phyloP scores from a whole-genome alignment of 768 basidiomycete species.

The Tulasnella sp. region DNA sequence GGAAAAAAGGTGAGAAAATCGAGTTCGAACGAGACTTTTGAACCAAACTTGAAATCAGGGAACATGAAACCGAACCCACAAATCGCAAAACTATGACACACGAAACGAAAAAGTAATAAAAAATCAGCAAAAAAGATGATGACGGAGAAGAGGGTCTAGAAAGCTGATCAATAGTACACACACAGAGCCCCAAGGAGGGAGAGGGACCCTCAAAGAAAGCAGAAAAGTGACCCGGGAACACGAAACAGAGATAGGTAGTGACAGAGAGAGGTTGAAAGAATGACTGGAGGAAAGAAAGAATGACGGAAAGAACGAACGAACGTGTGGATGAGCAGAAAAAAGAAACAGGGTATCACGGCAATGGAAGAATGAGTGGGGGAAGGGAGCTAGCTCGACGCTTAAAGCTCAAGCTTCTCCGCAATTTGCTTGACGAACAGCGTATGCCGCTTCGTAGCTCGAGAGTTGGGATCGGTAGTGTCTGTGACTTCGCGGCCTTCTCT shows the following conservation, averaged over 20 bases:
- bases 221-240: neutral
- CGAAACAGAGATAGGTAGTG: slow-evolving; percentile 5
- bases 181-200: slow-evolving; percentile 2
- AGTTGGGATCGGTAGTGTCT: slow-evolving; percentile 36
- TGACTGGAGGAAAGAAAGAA: neutral
- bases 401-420: slow-evolving; percentile 29
- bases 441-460: slow-evolving; percentile 71
- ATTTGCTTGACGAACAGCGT: slow-evolving; percentile 73
- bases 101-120: slow-evolving; percentile 20
- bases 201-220: slow-evolving; percentile 2
- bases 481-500: slow-evolving; percentile 18
- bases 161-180: neutral
- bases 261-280: slow-evolving; percentile 12
- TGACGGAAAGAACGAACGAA: slow-evolving; percentile 6
- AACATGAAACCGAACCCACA: neutral
- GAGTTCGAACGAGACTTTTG: neutral
- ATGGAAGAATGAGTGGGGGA: neutral
- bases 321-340: neutral
- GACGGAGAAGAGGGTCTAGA: neutral
- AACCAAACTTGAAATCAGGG: neutral
- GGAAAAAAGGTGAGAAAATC: neutral
- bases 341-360: slow-evolving; percentile 8
- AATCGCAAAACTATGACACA: neutral
- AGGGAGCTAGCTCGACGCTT: neutral
- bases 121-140: slow-evolving; percentile 19